Evolutionary conservation across 345 rosid genomes (phyloP), one percentile per base, ranked within the genome.

Genomic region (Populus alba): DNA sequence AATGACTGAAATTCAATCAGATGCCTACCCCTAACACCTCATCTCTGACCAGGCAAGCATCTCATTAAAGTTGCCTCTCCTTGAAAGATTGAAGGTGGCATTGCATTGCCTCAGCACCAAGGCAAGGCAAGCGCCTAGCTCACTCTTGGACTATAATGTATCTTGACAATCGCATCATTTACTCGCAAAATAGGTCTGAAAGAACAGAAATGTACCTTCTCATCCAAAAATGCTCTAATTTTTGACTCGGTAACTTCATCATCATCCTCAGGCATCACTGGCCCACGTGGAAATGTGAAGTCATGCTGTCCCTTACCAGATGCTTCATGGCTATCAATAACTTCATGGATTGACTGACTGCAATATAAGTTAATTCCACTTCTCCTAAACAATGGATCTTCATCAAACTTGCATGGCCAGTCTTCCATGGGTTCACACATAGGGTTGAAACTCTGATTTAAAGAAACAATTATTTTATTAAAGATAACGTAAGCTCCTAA

Each of bases 391-490:
- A 72, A 87, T 66, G 89, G 80, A 86, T 84, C 86, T 78, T 81
- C 88, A 73, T 85, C 86, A 53, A 90, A 86, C 81, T 90, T 87
- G 90, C 88, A 78, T n/a, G 90, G 75, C 95, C 92, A 92, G 53
- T 89, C 91, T 80, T 92, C 95, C 76, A 81, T 84, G 74, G 98
- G 92, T 79, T 92, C 95, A 82, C 88, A 71, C 91, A 92, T 87
- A 69, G 97, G 97, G 83, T 92, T 94, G 78, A 90, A 91, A 84
- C 97, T 94, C 97, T 94, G 90, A 38, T 66, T 65, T 75, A 83
- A 74, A 80, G 13, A 80, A 75, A 80, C 22, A 77, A 80, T 53
- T 68, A 31, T 71, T 33, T 22, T 61, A 70, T 38, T 23, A 12
- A 71, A 71, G 29, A 23, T 39, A 76, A 65, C 8, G 47, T 11